These are phyloP conservation scores for Apiotrichum mycotoxinovorans DNA, from an alignment of 1,284 basidiomycete species.

Conservation along the genomic window DNA sequence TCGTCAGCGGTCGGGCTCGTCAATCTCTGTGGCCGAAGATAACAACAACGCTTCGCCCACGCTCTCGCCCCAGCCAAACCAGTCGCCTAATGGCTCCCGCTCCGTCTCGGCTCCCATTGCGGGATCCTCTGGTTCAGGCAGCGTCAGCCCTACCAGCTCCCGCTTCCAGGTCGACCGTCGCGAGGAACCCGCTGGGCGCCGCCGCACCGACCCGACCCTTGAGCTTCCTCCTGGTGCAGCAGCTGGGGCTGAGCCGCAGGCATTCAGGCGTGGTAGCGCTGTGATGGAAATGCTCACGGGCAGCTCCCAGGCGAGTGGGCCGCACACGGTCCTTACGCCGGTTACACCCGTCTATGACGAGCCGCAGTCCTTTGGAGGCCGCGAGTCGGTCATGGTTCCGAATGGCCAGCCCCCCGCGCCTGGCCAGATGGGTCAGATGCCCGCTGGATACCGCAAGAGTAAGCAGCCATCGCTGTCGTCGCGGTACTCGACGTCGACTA, in stretches of 20 bases:
- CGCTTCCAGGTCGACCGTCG: slow-evolving; percentile 24
- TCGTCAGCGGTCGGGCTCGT: slow-evolving; percentile 37
- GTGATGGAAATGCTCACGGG: slow-evolving; percentile 33
- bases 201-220: slow-evolving; percentile 11
- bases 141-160: slow-evolving; percentile 41
- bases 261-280: slow-evolving; percentile 17
- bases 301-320: slow-evolving; percentile 2
- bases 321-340: slow-evolving; percentile 1
- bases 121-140: slow-evolving; percentile 13
- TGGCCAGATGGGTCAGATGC: neutral
- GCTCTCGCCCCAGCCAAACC: slow-evolving; percentile 6
- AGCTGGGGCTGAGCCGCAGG: slow-evolving; percentile 9
- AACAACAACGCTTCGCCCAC: neutral
- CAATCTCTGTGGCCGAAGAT: slow-evolving; percentile 33
- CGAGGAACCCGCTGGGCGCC: slow-evolving; percentile 2
- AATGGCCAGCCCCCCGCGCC: neutral
- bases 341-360: slow-evolving; percentile 14
- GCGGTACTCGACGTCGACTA: slow-evolving; percentile 15
- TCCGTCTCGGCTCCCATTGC: slow-evolving; percentile 45
- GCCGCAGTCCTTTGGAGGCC: slow-evolving; percentile 4
- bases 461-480: slow-evolving; percentile 19
- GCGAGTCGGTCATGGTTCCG: neutral
- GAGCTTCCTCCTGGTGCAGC: slow-evolving; percentile 21
- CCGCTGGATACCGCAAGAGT: slow-evolving; percentile 9
- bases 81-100: slow-evolving; percentile 12